phyloP scores from a whole-genome alignment of 1,284 basidiomycete genomes.

The Phylloboletellus chloephorus region DNA sequence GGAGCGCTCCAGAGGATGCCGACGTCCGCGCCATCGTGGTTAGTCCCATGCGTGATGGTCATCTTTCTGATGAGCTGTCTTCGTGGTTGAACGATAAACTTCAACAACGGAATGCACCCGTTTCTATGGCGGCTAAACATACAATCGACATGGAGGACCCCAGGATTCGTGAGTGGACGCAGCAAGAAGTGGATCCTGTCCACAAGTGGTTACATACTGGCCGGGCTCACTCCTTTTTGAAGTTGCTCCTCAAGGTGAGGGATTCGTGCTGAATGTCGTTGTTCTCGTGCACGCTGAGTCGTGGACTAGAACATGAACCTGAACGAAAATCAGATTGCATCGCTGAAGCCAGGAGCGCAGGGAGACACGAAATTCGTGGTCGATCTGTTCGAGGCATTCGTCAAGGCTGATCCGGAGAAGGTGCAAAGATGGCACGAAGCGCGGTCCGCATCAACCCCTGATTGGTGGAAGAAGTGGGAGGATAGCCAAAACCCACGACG shows the following conservation, averaged over 20 bases:
- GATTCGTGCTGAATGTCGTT: background rate
- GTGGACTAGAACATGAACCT: conserved; percentile 18
- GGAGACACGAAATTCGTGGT: conserved; percentile 17
- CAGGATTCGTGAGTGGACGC: conserved; percentile 35
- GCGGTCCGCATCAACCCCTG: conserved; percentile 21
- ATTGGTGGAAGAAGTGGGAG: conserved; percentile 32
- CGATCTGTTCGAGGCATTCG: conserved; percentile 24
- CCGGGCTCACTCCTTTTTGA: conserved; percentile 20
- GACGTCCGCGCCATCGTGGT: conserved; percentile 21
- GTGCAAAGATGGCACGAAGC: conserved; percentile 21
- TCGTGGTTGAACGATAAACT: conserved; percentile 30
- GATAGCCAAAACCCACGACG: conserved; percentile 17
- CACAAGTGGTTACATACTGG: conserved; percentile 25
- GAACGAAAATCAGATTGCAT: conserved; percentile 14
- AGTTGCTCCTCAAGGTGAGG: conserved; percentile 24
- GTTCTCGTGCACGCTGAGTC: conserved; percentile 3
- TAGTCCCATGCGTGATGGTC: conserved; percentile 11
- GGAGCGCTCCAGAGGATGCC: conserved; percentile 16
- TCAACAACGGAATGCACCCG: conserved; percentile 20
- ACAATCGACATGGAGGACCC: conserved; percentile 34
- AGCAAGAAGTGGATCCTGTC: conserved; percentile 27
- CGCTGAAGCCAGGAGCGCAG: conserved; percentile 10
- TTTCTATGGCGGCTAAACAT: conserved; percentile 10
- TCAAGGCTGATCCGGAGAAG: conserved; percentile 24
- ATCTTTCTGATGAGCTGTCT: conserved; percentile 20